Base-by-base conservation (phyloP, 2,329 filamentous ascomycete genomes). In the Hortaea werneckii region DNA sequence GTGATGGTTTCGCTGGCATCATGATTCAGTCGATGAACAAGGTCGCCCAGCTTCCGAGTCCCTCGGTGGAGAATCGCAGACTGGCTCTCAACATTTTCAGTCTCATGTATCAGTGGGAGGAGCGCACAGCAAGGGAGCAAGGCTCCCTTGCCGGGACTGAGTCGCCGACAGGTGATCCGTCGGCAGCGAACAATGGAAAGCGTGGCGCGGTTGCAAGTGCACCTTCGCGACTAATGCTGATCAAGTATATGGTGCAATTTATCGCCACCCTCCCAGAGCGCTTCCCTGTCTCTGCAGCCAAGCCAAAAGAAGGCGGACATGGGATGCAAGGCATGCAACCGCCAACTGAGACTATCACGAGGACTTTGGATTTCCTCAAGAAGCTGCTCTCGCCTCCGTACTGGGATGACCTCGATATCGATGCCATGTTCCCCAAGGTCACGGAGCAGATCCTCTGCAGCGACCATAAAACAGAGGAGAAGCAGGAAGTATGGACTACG, bases 171-270 rank as follows among this genome's bases (percentile, higher is more conserved):
- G 50, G 46, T 30, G 41, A 47, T 40, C 38, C 48, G 10, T 34
- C 48, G 8, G 34, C 41, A 2, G 37, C 47, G 29, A 38, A 26
- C 13, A 48, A 49, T 12, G 48, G 46, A n/a, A 63, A 63, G 53
- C 58, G 54, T 38, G 58, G 53, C 12, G 60, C 61, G 3, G 67
- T 72, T 26, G 69, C 69, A 10, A 59, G 55, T 12, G 63, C 76
- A 0, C 64, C 77, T 1, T 79, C 85, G 44, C 79, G 89, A 13
- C 77, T 82, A 38, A 83, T 87, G 64, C 83, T 98, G 71, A 77
- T 95, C 41, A 95, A 95, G 66, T 98, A 96, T 60, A 77, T 98
- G 29, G 85, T 96, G 29, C 86, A 92, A 50, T 96, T 96, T 65
- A 95, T 96, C 55, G 89, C 88, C 1, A 85, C 87, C 42, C 74